Conservation (phyloP, 1,139 yeast genomes). For the Wickerhamomyces sp. region DNA sequence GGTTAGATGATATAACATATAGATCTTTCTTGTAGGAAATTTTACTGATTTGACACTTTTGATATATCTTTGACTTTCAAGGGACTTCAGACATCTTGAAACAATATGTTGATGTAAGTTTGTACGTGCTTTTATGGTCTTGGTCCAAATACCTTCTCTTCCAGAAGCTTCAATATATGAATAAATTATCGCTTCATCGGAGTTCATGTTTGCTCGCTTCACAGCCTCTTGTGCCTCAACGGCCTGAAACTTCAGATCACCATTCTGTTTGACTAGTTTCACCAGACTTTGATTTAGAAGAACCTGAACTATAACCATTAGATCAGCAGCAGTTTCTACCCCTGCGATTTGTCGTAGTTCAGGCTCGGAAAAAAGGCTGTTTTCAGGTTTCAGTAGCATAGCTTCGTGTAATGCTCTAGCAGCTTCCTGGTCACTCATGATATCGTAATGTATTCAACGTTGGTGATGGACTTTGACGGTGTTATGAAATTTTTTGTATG, state of each 20-base stretch:
- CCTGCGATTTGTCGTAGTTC: slow-evolving; percentile 18
- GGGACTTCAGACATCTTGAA: slow-evolving; percentile 71
- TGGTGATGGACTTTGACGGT: too few relatives aligned
- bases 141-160: slow-evolving; percentile 95
- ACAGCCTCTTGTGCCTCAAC: slow-evolving; percentile 62
- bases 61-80: slow-evolving; percentile 81
- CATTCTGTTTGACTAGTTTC: slow-evolving; percentile 62
- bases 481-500: too few relatives aligned
- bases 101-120: slow-evolving; percentile 93
- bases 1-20: slow-evolving; percentile 88
- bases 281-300: slow-evolving; percentile 60
- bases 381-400: slow-evolving; percentile 17
- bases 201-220: slow-evolving; percentile 67
- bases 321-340: slow-evolving; percentile 29
- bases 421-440: slow-evolving; percentile 9
- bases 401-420: slow-evolving; percentile 16
- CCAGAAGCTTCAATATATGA: slow-evolving; percentile 89
- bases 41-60: slow-evolving; percentile 90
- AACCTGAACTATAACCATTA: slow-evolving; percentile 62
- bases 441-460: neutral
- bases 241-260: slow-evolving; percentile 68
- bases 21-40: slow-evolving; percentile 93
- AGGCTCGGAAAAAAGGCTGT: slow-evolving; percentile 15
- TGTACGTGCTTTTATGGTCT: slow-evolving; percentile 84
- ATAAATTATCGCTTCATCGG: slow-evolving; percentile 90